Evolutionary conservation across 2,329 filamentous ascomycete species (phyloP).

Genomic region (Coniochaeta hoffmannii): DNA sequence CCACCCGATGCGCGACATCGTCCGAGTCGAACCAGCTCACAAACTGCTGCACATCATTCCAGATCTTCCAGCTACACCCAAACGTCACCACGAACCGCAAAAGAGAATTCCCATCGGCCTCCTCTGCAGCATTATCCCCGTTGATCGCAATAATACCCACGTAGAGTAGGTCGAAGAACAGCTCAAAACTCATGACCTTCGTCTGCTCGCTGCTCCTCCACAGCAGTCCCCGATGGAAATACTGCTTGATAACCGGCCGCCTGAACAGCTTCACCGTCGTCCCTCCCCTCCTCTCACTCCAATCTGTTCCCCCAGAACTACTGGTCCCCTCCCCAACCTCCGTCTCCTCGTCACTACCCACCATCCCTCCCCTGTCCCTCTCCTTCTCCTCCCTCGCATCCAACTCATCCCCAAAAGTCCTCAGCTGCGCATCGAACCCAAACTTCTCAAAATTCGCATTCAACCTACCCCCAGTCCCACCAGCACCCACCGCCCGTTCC

Average conservation of each 20-base stretch:
- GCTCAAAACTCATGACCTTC: slow-evolving; percentile 56
- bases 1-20: slow-evolving; percentile 50
- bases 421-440: slow-evolving; percentile 52
- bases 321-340: background rate
- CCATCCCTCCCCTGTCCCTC: slow-evolving; percentile 24
- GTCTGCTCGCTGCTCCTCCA: slow-evolving; percentile 52
- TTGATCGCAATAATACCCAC: slow-evolving; percentile 58
- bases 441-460: slow-evolving; percentile 57
- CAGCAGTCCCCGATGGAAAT: slow-evolving; percentile 57
- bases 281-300: slow-evolving; percentile 25
- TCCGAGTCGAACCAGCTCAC: slow-evolving; percentile 57
- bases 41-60: slow-evolving; percentile 49
- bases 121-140: slow-evolving; percentile 51
- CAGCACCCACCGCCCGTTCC: slow-evolving; percentile 32
- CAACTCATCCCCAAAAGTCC: slow-evolving; percentile 28
- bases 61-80: slow-evolving; percentile 57
- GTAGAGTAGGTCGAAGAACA: slow-evolving; percentile 58
- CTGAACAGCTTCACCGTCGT: slow-evolving; percentile 48
- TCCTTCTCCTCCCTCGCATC: slow-evolving; percentile 16
- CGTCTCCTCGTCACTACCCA: slow-evolving; percentile 5
- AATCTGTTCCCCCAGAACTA: background rate
- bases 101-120: slow-evolving; percentile 46
- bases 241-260: slow-evolving; percentile 54
- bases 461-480: slow-evolving; percentile 40
- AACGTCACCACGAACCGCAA: slow-evolving; percentile 55